These are phyloP conservation scores for Saccharomyces hybrid DNA, from an alignment of 1,139 yeast genomes.

Conservation along the genomic window DNA sequence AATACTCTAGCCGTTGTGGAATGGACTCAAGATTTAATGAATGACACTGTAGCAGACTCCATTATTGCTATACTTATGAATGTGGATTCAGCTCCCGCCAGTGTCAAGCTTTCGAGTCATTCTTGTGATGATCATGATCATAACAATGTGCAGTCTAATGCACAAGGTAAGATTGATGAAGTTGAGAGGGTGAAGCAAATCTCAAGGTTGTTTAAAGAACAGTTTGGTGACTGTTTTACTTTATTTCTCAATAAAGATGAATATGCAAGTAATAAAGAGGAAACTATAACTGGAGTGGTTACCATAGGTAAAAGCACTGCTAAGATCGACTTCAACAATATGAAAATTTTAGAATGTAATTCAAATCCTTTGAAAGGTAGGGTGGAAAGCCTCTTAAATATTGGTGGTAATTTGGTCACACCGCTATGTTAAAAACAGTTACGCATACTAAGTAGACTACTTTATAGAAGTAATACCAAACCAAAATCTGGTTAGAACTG, in stretches of 20 bases:
- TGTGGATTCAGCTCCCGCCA: conserved; percentile 91
- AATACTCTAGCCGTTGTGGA: conserved; percentile 58
- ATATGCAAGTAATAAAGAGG: conserved; percentile 39
- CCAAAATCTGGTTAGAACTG: not conserved
- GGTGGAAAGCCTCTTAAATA: conserved; percentile 67
- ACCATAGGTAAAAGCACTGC: conserved; percentile 72
- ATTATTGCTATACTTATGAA: conserved; percentile 83
- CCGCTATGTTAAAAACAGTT: conserved; percentile 42
- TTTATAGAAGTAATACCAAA: not conserved
- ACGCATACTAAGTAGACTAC: not conserved
- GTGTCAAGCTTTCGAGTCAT: conserved; percentile 74
- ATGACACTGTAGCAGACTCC: conserved; percentile 92
- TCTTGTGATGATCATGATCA: conserved; percentile 38
- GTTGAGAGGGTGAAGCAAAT: conserved; percentile 56
- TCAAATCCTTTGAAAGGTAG: conserved; percentile 75
- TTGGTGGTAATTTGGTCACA: conserved; percentile 76
- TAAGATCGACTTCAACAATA: conserved; percentile 50
- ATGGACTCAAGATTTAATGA: conserved; percentile 87
- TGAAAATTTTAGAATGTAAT: conserved; percentile 61
- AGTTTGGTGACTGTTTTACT: conserved; percentile 72
- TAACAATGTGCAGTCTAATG: conserved; percentile 6
- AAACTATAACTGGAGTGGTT: conserved; percentile 34
- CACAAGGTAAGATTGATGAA: conserved; percentile 25
- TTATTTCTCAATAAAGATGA: conserved; percentile 28
- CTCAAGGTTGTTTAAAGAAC: conserved; percentile 60